These are phyloP conservation scores for Neurospora sp. DNA, from an alignment of 495 filamentous ascomycete genomes.

Conservation along the genomic window DNA sequence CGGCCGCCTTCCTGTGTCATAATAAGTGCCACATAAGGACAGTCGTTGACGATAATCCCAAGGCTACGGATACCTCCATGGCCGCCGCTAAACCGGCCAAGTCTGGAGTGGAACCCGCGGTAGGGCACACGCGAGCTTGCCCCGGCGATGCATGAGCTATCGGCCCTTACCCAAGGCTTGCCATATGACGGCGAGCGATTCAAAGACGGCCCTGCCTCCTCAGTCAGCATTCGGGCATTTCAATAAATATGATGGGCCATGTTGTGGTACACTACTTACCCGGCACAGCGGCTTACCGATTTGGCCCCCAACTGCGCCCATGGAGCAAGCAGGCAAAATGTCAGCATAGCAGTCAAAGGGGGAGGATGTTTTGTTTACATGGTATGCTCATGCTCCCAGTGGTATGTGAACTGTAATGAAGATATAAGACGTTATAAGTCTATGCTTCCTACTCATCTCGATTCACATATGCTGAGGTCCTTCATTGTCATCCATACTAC, in stretches of 20 bases:
- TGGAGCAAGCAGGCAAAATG: not conserved
- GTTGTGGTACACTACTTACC: not conserved
- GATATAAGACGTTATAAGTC: too few species aligned
- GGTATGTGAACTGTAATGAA: not conserved
- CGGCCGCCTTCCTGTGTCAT: not conserved
- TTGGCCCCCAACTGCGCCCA: not conserved
- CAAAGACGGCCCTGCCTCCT: not conserved
- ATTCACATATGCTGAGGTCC: not conserved
- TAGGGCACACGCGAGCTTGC: not conserved
- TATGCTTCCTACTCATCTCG: not conserved
- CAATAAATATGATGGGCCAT: not conserved
- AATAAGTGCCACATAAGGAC: not conserved
- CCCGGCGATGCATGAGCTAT: not conserved
- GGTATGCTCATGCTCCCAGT: not conserved
- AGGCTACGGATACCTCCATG: not conserved
- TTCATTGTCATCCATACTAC: not conserved
- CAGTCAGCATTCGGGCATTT: not conserved
- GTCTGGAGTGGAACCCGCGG: not conserved
- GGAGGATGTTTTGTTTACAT: not conserved
- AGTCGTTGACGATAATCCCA: not conserved
- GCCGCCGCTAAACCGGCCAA: not conserved
- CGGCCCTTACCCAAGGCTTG: not conserved
- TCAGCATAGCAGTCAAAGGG: not conserved
- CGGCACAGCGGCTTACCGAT: not conserved
- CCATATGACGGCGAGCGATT: not conserved